These are phyloP conservation scores for Pythium scleroteichum DNA, from an alignment of 352 stramenopile species.

Conservation along the genomic window DNA sequence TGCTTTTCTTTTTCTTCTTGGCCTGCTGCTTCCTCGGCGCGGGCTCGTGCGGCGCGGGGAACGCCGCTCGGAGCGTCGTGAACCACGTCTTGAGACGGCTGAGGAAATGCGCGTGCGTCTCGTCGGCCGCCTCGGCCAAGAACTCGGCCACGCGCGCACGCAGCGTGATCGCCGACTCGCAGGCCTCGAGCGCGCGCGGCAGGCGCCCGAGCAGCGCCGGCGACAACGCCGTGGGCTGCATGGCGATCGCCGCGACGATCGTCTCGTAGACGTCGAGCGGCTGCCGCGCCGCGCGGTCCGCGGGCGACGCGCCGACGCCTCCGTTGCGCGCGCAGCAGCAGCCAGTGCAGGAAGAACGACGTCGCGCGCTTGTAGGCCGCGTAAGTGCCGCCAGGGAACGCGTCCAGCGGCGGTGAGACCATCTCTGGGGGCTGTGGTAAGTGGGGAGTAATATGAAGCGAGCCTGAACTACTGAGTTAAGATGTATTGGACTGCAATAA, in stretches of 20 bases:
- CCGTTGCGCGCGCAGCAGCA: slow-evolving; percentile 1
- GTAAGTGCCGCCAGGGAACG: slow-evolving; percentile 11
- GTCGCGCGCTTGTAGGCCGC: slow-evolving; percentile 12
- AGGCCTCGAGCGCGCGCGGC: slow-evolving; percentile 11
- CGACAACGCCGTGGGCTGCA: slow-evolving; percentile 1
- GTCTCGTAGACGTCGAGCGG: slow-evolving; percentile 11
- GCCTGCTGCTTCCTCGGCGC: too few species aligned
- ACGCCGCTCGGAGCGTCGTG: too few species aligned
- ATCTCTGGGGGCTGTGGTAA: too few species aligned
- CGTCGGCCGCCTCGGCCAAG: not conserved
- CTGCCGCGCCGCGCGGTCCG: not conserved
- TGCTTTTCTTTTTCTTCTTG: too few species aligned
- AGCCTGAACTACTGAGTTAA: too few species aligned
- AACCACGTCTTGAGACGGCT: too few species aligned
- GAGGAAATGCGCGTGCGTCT: slow-evolving; percentile 11
- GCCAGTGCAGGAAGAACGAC: slow-evolving; percentile 5
- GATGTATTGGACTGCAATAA: too few species aligned
- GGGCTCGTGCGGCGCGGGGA: too few species aligned
- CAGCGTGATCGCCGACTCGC: slow-evolving; percentile 14
- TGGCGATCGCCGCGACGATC: slow-evolving; percentile 1
- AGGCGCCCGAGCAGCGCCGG: slow-evolving; percentile 1
- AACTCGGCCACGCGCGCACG: slow-evolving; percentile 7
- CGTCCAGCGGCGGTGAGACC: too few species aligned
- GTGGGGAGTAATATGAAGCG: too few species aligned
- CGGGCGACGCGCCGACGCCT: not conserved